Conservation (phyloP, 805 yeast species). For the Candida golubevii region DNA sequence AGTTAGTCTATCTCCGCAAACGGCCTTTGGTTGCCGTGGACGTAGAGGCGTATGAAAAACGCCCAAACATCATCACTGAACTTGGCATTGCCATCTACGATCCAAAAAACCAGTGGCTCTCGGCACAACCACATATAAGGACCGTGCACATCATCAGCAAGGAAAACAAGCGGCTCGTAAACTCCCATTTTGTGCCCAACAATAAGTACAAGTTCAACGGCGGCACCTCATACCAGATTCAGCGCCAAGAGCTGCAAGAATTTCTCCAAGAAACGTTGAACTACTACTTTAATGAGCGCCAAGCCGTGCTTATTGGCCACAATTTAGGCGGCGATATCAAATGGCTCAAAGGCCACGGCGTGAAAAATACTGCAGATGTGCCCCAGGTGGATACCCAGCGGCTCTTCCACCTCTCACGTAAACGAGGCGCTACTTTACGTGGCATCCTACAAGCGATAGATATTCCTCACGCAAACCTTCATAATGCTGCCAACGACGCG, state of each 20-base stretch:
- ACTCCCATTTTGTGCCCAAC: constrained; percentile 22
- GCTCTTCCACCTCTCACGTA: constrained; percentile 14
- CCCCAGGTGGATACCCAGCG: constrained; percentile 21
- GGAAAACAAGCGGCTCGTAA: constrained; percentile 15
- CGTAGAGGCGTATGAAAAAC: constrained; percentile 24
- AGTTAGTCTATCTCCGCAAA: constrained; percentile 19
- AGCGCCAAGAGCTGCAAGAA: constrained; percentile 7
- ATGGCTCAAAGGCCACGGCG: constrained; percentile 15
- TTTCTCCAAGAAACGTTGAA: constrained; percentile 11
- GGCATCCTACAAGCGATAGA: constrained; percentile 19
- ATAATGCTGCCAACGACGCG: constrained; percentile 29
- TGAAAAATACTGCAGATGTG: constrained; percentile 2
- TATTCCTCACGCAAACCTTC: constrained; percentile 24
- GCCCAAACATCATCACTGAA: constrained; percentile 19
- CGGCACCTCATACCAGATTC: constrained; percentile 20
- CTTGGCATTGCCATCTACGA: constrained; percentile 25
- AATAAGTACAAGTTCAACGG: constrained; percentile 20
- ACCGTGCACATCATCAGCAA: constrained; percentile 20
- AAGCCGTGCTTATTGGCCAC: constrained; percentile 21
- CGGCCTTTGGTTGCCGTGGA: constrained; percentile 25
- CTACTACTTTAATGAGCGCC: constrained; percentile 14
- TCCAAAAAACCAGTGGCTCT: constrained; percentile 15
- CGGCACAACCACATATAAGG: constrained; percentile 16
- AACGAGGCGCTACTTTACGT: constrained; percentile 19
- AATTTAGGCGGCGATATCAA: constrained; percentile 15